Percentiles rank a stretch among this genome's conserved stretches.
phyloP scores from a whole-genome alignment of 192 early-diverging fungal genomes.

The Chytriomyces sp. region DNA sequence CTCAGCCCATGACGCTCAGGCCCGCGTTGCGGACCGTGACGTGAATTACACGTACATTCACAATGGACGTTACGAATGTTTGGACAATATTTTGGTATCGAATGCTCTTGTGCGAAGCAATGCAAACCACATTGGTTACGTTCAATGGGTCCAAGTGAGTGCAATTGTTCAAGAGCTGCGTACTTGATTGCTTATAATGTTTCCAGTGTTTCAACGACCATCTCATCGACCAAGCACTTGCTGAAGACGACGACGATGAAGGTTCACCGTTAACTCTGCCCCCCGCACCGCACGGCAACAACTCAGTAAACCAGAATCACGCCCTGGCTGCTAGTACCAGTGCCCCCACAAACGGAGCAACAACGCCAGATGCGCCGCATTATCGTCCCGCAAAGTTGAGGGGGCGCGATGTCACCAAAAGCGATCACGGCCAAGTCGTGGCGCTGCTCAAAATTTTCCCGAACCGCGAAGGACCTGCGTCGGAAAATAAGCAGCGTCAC shows the following conservation, averaged over 20 bases:
- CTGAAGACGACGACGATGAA: slow-evolving; percentile 28
- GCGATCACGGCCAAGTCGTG: slow-evolving; percentile 21
- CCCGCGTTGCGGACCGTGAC: slow-evolving; percentile 6
- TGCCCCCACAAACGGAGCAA: not conserved
- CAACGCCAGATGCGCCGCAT: not conserved
- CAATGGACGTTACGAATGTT: slow-evolving; percentile 31
- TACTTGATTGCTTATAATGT: not conserved
- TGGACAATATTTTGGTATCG: slow-evolving; percentile 29
- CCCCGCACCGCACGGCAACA: not conserved
- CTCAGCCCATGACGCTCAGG: slow-evolving; percentile 22
- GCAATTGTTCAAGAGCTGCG: not conserved
- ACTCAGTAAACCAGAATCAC: no score
- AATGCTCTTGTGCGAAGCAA: slow-evolving; percentile 27
- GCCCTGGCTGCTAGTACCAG: not conserved
- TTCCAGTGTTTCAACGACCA: slow-evolving; percentile 35
- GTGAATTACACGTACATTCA: slow-evolving; percentile 31
- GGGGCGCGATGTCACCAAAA: slow-evolving; percentile 13
- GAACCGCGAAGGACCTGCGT: not conserved
- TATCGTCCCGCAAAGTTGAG: slow-evolving; percentile 1
- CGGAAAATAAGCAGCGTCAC: not conserved
- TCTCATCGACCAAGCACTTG: slow-evolving; percentile 17
- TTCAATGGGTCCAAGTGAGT: slow-evolving; percentile 17
- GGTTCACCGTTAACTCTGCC: slow-evolving; percentile 13
- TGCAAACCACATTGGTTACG: slow-evolving; percentile 28
- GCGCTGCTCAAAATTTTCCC: slow-evolving; percentile 24